These are phyloP conservation scores for Gremmenia infestans DNA, from an alignment of 2,329 filamentous ascomycete species.

Conservation along the genomic window DNA sequence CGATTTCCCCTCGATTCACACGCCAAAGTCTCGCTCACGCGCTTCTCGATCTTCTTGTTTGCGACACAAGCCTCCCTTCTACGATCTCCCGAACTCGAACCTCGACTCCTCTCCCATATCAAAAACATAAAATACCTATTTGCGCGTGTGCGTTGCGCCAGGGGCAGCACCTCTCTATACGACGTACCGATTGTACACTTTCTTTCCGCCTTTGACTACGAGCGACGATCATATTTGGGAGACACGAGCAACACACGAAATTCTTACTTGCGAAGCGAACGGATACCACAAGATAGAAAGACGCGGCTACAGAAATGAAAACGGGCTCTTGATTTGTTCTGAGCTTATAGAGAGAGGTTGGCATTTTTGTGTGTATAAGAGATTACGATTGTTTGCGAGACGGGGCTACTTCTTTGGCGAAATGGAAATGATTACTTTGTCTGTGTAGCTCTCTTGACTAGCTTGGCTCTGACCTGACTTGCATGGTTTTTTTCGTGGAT, in stretches of 20 bases:
- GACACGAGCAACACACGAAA: constrained; percentile 18
- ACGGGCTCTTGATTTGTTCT: constrained; percentile 9
- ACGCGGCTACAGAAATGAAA: constrained; percentile 2
- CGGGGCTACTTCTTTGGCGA: constrained; percentile 3
- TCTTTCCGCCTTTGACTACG: constrained; percentile 19
- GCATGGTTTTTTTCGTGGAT: background rate
- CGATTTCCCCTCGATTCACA: constrained; percentile 25
- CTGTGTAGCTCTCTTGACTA: constrained; percentile 13
- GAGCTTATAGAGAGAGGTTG: constrained; percentile 12
- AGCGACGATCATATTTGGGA: constrained; percentile 20
- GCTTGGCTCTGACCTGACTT: constrained; percentile 4
- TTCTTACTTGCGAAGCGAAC: constrained; percentile 11
- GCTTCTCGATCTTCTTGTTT: constrained; percentile 17
- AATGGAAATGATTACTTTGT: constrained; percentile 14
- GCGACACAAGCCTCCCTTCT: constrained; percentile 13
- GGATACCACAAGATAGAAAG: constrained; percentile 12
- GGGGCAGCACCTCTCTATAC: constrained; percentile 9
- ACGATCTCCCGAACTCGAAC: constrained; percentile 17
- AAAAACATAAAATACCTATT: constrained; percentile 31
- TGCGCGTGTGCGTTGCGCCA: constrained; percentile 21
- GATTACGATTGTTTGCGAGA: constrained; percentile 24
- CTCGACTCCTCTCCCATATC: constrained; percentile 12
- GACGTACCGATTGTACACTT: constrained; percentile 22
- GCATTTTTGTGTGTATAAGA: constrained; percentile 26
- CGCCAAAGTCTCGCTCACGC: constrained; percentile 25